Evolutionary conservation across 2,329 filamentous ascomycete genomes (phyloP).

Genomic region (Xylariaceae sp.): DNA sequence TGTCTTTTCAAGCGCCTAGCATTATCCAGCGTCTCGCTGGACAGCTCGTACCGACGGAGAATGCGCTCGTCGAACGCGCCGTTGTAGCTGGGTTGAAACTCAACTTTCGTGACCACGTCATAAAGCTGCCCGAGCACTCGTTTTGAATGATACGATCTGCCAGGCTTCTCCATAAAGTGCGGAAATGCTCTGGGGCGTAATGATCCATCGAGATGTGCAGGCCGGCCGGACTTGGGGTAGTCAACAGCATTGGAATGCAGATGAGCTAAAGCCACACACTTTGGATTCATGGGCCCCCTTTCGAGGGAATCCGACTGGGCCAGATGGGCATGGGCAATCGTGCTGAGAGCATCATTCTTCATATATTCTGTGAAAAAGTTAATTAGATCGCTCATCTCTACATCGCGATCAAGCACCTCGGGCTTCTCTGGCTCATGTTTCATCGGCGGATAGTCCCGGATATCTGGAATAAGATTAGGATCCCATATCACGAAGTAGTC

Average conservation of each 20-base stretch:
- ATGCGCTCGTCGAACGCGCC: constrained; percentile 72
- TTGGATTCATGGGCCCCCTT: constrained; percentile 59
- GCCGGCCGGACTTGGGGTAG: constrained; percentile 82
- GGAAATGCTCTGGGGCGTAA: constrained; percentile 65
- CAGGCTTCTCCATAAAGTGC: constrained; percentile 77
- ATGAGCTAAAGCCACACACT: constrained; percentile 69
- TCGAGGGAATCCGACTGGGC: constrained; percentile 63
- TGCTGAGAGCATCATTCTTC: constrained; percentile 77
- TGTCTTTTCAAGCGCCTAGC: constrained; percentile 64
- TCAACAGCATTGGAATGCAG: constrained; percentile 91
- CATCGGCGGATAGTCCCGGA: constrained; percentile 70
- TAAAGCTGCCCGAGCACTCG: constrained; percentile 78
- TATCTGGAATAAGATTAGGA: constrained; percentile 57
- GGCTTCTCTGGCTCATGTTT: constrained; percentile 60
- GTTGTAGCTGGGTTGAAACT: constrained; percentile 69
- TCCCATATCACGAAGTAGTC: constrained; percentile 97
- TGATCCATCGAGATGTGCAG: constrained; percentile 60
- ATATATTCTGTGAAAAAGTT: constrained; percentile 89
- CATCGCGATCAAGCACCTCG: constrained; percentile 51
- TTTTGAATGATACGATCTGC: constrained; percentile 57
- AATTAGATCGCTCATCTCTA: constrained; percentile 67
- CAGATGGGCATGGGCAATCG: constrained; percentile 78
- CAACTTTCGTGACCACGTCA: constrained; percentile 61
- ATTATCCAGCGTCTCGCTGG: constrained; percentile 48
- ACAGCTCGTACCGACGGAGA: constrained; percentile 54